phyloP scores from a whole-genome alignment of 2,329 filamentous ascomycete genomes.

The Huntiella abstrusa region DNA sequence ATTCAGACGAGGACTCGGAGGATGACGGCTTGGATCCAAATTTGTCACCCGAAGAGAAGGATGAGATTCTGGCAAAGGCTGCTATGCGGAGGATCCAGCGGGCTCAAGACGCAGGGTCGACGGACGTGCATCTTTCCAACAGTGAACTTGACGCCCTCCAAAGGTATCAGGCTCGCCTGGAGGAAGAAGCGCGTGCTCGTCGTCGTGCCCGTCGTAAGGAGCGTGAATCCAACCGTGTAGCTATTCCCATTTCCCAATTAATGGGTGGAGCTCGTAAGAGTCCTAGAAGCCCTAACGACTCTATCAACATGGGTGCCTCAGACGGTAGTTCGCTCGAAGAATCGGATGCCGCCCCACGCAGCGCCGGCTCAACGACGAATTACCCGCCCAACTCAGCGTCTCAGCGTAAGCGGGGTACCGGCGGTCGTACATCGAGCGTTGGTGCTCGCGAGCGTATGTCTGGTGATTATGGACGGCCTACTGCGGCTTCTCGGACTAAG shows the following conservation, averaged over 20 bases:
- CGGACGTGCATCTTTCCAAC: constrained; percentile 61
- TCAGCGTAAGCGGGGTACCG: constrained; percentile 1
- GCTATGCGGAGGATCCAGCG: constrained; percentile 64
- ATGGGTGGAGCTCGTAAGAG: not conserved
- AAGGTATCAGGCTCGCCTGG: constrained; percentile 41
- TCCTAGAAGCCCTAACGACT: no score
- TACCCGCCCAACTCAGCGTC: constrained; percentile 9
- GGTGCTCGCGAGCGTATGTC: constrained; percentile 9
- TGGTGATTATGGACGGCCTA: constrained; percentile 2
- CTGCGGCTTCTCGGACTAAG: constrained; percentile 6
- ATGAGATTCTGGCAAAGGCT: constrained; percentile 58
- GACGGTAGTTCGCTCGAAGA: constrained; percentile 5
- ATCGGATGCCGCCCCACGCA: constrained; percentile 2
- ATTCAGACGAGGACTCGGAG: constrained; percentile 23
- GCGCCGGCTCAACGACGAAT: not conserved
- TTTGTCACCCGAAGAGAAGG: constrained; percentile 41
- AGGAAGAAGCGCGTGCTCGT: constrained; percentile 24
- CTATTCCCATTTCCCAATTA: constrained; percentile 34
- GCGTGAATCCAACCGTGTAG: constrained; percentile 27
- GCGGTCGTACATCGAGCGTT: constrained; percentile 6
- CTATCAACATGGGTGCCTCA: not conserved
- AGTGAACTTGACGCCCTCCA: constrained; percentile 69
- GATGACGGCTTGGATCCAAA: constrained; percentile 31
- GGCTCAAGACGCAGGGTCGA: constrained; percentile 56
- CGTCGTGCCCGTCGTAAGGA: constrained; percentile 14